phyloP scores from a whole-genome alignment of 2,329 filamentous ascomycete genomes.

The Helotiales sp. region DNA sequence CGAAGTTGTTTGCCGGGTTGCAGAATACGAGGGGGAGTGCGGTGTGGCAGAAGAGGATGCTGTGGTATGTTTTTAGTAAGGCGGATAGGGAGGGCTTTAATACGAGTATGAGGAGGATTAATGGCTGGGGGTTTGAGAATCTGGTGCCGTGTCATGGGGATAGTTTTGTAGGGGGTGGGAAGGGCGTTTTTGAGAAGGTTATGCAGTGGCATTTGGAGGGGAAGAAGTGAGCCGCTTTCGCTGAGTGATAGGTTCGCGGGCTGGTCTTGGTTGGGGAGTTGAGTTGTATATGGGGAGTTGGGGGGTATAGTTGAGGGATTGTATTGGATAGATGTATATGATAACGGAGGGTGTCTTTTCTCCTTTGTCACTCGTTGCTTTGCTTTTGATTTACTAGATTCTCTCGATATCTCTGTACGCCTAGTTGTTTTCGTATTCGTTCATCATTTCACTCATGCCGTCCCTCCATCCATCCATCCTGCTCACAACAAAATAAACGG shows the following conservation, averaged over 20 bases:
- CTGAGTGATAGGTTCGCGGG: too few species aligned
- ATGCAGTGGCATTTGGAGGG: constrained; percentile 80
- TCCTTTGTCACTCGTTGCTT: neutral
- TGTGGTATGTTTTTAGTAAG: constrained; percentile 75
- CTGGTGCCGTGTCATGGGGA: constrained; percentile 95
- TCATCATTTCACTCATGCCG: too few species aligned
- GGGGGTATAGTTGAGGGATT: neutral
- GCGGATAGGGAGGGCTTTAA: constrained; percentile 71
- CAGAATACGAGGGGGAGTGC: constrained; percentile 66
- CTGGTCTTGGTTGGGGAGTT: neutral
- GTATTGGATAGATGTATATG: neutral
- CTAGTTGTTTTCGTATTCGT: constrained; percentile 9
- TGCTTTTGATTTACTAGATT: neutral
- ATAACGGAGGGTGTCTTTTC: neutral
- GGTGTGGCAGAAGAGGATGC: constrained; percentile 78
- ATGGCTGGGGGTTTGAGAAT: constrained; percentile 81
- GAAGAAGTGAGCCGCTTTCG: constrained; percentile 39
- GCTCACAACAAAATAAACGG: too few species aligned
- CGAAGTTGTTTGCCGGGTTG: constrained; percentile 60
- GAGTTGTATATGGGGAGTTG: neutral
- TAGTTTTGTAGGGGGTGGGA: constrained; percentile 75
- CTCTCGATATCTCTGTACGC: constrained; percentile 7
- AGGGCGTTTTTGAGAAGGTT: constrained; percentile 76
- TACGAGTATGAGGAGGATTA: constrained; percentile 70
- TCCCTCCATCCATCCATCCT: too few species aligned